Evolutionary conservation across 2,329 filamentous ascomycete genomes (phyloP), one percentile per base, ranked within the genome.

Genomic region (Xenosphaeropsis pyriputrescens): DNA sequence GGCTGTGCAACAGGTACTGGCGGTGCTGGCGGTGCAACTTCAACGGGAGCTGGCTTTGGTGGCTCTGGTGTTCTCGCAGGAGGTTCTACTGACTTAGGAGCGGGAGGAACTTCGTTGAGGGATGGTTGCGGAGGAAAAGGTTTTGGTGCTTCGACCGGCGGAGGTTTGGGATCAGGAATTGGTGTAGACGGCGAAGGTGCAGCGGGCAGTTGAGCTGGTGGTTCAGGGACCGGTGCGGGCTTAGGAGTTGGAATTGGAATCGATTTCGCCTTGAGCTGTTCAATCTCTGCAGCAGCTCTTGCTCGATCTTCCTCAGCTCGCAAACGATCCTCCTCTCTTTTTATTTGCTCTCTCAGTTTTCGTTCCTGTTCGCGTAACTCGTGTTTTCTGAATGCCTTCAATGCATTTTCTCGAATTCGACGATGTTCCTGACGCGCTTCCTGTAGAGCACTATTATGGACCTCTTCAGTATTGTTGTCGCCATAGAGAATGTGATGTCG

Each of bases 371-470:
- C 57, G 37, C 64, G 54, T 13, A 66, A 48, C 41, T 65, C 58
- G 41, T 72, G 60, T 31, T 68, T 54, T 41, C 67, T 57, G 39
- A 61, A 67, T 6, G 65, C 64, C 13, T 61, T 58, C 29, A 70
- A 53, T 6, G 70, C 70, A 19, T 58, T 57, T 38, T 66, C 58
- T 18, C 68, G 67, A 9, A 89, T 69, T 18, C 71, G 67, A 29
- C 81, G 71, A 53, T 86, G 82, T 50, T 79, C 71, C 12, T 65
- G 64, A 35, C 73, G 72, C 4, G 79, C 79, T 34, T 70, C 69
- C 34, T 70, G 71, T 13, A 89, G 67, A 12, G 79, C 79, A 26
- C 22, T 26, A 26, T 26, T 26, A 9, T 26, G 22, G 7, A 26
- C 22, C 12, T 26, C 22, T 26, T 26, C 22, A 11, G 22, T 26